Evolutionary conservation across 345 rosid species (phyloP).

Genomic region (rapeseed (Brassica napus)): Da-Ae NC_063444.1:13128501-13129000

Average conservation of each 20-base stretch:
- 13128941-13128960: slow-evolving; percentile 79
- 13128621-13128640: neutral
- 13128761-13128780: slow-evolving; percentile 92
- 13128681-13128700: neutral
- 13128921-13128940: slow-evolving; percentile 99
- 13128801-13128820: slow-evolving; percentile 95
- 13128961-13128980: slow-evolving; percentile 2
- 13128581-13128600: neutral
- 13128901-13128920: slow-evolving; percentile 96
- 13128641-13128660: neutral
- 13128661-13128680: neutral
- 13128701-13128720: slow-evolving; percentile 6
- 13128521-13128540: slow-evolving; percentile 88
- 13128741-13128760: slow-evolving; percentile 92
- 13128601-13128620: neutral
- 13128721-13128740: slow-evolving; percentile 79
- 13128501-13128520: slow-evolving; percentile 87
- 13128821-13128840: slow-evolving; percentile 97
- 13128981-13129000: neutral
- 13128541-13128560: slow-evolving; percentile 98
- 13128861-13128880: slow-evolving; percentile 82
- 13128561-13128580: slow-evolving; percentile 84
- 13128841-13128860: slow-evolving; percentile 89
- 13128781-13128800: slow-evolving; percentile 93
- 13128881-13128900: slow-evolving; percentile 95